A percentile compares a stretch with the other conserved stretches of the same genome.
These are phyloP conservation scores for Saraca asoca DNA, from an alignment of 331 rosid genomes.

Conservation along the genomic window DNA sequence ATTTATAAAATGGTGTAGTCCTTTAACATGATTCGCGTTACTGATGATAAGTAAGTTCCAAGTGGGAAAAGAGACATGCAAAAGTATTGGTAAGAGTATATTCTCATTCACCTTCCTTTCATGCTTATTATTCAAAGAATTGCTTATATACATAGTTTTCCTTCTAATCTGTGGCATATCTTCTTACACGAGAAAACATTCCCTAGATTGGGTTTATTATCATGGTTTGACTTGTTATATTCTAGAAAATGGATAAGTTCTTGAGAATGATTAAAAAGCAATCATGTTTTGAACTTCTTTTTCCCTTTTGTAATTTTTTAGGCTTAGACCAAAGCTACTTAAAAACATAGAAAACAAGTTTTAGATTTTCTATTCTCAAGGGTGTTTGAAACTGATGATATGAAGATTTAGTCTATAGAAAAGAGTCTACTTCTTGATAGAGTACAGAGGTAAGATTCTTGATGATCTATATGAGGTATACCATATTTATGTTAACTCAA, in stretches of 20 bases:
- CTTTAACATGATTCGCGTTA: conserved; percentile 26
- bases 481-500: conserved; percentile 12
- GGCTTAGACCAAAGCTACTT: conserved; percentile 18
- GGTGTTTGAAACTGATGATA: conserved; percentile 5
- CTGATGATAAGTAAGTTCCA: conserved; percentile 69
- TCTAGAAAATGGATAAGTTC: conserved; percentile 17
- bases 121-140: not conserved
- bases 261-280: not conserved
- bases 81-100: conserved; percentile 68
- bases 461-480: conserved; percentile 87
- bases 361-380: conserved; percentile 1
- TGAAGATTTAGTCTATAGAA: not conserved
- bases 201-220: conserved; percentile 7
- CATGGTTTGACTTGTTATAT: conserved; percentile 1
- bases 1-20: conserved; percentile 1
- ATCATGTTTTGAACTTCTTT: no score
- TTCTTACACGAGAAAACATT: not conserved
- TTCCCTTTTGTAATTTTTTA: not conserved
- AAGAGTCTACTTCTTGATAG: no score
- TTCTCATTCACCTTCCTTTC: conserved; percentile 15
- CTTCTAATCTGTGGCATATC: no score
- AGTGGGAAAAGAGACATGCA: conserved; percentile 96
- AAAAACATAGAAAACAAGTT: not conserved
- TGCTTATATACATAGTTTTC: no score
- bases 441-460: conserved; percentile 81